Percentiles rank a stretch among this genome's conserved stretches.
These are phyloP conservation scores for Trichomonascaceae sp. DNA, from an alignment of 1,139 yeast genomes.

Conservation along the genomic window DNA sequence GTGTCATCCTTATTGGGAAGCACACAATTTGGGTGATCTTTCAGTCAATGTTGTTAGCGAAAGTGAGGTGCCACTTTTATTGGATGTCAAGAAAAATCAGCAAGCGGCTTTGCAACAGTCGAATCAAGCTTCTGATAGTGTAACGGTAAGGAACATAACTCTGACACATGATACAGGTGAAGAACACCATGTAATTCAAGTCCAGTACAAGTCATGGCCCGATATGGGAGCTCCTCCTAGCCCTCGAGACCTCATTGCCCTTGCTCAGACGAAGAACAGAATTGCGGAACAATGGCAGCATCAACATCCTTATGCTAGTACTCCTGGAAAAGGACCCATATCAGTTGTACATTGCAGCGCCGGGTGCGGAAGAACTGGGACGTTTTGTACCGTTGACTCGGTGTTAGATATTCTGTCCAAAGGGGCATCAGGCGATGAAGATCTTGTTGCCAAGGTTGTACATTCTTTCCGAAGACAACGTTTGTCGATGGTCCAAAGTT, in stretches of 20 bases:
- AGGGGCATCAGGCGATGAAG: conserved; percentile 28
- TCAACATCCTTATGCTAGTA: background rate
- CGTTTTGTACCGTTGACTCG: conserved; percentile 70
- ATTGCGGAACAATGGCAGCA: conserved; percentile 7
- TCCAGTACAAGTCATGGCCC: conserved; percentile 75
- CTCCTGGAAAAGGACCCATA: conserved; percentile 15
- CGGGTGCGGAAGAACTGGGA: conserved; percentile 91
- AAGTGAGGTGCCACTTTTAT: conserved; percentile 10
- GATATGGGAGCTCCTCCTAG: conserved; percentile 67
- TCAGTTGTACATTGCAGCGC: conserved; percentile 83
- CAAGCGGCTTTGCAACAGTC: background rate
- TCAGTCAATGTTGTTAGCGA: conserved; percentile 18
- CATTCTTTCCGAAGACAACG: conserved; percentile 64
- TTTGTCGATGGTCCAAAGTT: conserved; percentile 76
- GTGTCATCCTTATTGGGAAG: conserved; percentile 53
- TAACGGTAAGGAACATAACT: conserved; percentile 21
- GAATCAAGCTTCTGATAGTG: conserved; percentile 9
- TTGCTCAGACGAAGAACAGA: conserved; percentile 43
- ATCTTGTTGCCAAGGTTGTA: conserved; percentile 51
- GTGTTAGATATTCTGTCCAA: conserved; percentile 42
- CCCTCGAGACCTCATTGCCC: conserved; percentile 46
- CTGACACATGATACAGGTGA: conserved; percentile 10
- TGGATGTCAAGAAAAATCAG: conserved; percentile 1
- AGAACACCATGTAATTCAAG: conserved; percentile 44
- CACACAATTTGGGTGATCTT: conserved; percentile 27